These are phyloP conservation scores for Wallacemonas rigidus DNA, from an alignment of 208 protist species.

Conservation along the genomic window DNA sequence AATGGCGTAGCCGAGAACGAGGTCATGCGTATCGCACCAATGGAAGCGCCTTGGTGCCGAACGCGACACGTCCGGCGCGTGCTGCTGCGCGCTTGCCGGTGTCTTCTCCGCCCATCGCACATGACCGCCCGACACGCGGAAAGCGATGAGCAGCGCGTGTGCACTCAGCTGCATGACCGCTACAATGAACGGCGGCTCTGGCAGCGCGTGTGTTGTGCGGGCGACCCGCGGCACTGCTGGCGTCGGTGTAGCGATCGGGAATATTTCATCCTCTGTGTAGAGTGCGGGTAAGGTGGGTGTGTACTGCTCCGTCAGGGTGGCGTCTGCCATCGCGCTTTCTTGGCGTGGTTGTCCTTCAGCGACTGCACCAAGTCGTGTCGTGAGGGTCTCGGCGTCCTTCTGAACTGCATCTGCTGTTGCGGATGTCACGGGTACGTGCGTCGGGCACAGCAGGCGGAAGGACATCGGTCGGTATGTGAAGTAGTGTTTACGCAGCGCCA, in stretches of 20 bases:
- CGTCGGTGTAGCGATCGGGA: conserved; percentile 9
- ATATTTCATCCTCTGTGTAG: conserved; percentile 18
- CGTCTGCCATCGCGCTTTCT: background rate
- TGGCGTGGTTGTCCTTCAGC: background rate
- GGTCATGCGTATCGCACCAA: conserved; percentile 17
- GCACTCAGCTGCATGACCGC: conserved; percentile 33
- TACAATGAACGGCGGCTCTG: conserved; percentile 23
- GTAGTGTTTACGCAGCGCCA: conserved; percentile 61
- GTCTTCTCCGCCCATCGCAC: background rate
- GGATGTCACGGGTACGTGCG: background rate
- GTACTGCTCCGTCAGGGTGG: background rate
- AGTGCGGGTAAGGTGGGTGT: background rate
- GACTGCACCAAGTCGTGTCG: background rate
- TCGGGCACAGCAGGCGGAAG: conserved; percentile 45
- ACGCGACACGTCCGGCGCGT: background rate
- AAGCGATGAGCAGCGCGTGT: conserved; percentile 40
- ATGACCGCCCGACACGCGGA: conserved; percentile 34
- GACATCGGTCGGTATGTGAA: conserved; percentile 71
- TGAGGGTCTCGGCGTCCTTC: no score
- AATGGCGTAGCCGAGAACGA: conserved; percentile 64
- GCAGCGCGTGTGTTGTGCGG: background rate
- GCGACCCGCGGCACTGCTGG: background rate
- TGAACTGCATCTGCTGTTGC: no score
- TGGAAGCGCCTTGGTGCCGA: background rate
- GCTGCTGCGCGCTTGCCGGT: background rate